Evolutionary conservation across 2,329 filamentous ascomycete species (phyloP).

Genomic region (Neonectria sp.): DNA sequence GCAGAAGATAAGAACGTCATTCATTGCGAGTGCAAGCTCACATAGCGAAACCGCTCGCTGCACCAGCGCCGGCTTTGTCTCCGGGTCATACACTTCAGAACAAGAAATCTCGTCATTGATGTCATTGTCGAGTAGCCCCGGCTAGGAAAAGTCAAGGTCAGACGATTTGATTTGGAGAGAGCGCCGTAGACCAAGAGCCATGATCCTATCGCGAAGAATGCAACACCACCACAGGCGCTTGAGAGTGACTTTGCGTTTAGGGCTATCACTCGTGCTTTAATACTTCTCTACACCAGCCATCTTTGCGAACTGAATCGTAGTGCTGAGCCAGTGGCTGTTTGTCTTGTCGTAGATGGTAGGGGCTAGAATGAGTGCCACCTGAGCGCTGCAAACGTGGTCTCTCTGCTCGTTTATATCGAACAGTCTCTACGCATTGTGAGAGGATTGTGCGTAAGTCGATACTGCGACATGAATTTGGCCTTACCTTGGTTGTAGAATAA

Average conservation of each 20-base stretch:
- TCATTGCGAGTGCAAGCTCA: slow-evolving; percentile 22
- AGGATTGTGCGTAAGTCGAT: not conserved
- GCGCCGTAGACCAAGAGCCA: slow-evolving; percentile 63
- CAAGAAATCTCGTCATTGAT: slow-evolving; percentile 60
- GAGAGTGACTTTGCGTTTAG: slow-evolving; percentile 42
- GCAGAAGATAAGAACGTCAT: slow-evolving; percentile 10
- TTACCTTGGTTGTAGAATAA: slow-evolving; percentile 23
- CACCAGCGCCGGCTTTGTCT: slow-evolving; percentile 59
- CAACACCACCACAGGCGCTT: slow-evolving; percentile 70
- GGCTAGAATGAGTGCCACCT: slow-evolving; percentile 15
- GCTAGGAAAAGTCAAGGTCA: slow-evolving; percentile 55
- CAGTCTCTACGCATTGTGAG: not conserved
- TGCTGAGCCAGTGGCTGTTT: slow-evolving; percentile 24
- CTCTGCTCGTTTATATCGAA: slow-evolving; percentile 7
- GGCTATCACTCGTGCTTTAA: not conserved
- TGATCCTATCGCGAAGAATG: slow-evolving; percentile 64
- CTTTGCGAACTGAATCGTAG: slow-evolving; percentile 22
- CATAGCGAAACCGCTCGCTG: slow-evolving; percentile 14
- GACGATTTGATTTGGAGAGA: slow-evolving; percentile 62
- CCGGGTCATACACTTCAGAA: slow-evolving; percentile 61
- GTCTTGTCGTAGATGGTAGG: slow-evolving; percentile 10
- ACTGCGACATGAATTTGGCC: not conserved
- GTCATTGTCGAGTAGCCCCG: slow-evolving; percentile 57
- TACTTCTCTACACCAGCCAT: slow-evolving; percentile 17
- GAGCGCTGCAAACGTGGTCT: slow-evolving; percentile 20